Evolutionary conservation across 2,329 filamentous ascomycete genomes (phyloP).

Genomic region (Incumbomyces delicatus): DNA sequence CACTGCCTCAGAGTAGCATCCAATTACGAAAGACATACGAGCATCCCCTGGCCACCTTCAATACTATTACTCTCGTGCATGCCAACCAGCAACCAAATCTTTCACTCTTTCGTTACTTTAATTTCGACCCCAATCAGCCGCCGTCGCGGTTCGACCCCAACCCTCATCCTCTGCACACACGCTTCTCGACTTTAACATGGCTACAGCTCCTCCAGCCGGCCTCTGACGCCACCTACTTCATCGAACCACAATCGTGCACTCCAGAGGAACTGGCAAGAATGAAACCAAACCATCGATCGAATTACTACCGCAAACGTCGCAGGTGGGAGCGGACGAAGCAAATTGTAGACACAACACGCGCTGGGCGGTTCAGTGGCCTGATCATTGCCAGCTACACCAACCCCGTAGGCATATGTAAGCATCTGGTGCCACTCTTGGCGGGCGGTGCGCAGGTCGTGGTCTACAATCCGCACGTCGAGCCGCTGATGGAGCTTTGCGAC

Average conservation of each 20-base stretch:
- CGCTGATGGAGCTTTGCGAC: slow-evolving; percentile 67
- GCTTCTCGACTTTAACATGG: slow-evolving; percentile 81
- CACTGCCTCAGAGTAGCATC: slow-evolving; percentile 18
- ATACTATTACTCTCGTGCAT: slow-evolving; percentile 73
- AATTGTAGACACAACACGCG: slow-evolving; percentile 64
- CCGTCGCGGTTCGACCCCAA: slow-evolving; percentile 37
- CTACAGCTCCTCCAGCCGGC: slow-evolving; percentile 75
- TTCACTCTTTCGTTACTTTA: slow-evolving; percentile 78
- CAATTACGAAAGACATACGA: slow-evolving; percentile 20
- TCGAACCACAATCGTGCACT: slow-evolving; percentile 51
- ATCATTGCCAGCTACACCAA: slow-evolving; percentile 78
- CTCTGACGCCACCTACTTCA: slow-evolving; percentile 62
- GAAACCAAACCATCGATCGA: slow-evolving; percentile 74
- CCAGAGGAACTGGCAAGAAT: slow-evolving; percentile 55
- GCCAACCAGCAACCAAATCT: slow-evolving; percentile 79
- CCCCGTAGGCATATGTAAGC: slow-evolving; percentile 61
- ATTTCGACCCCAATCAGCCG: slow-evolving; percentile 56
- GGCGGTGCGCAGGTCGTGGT: slow-evolving; percentile 79
- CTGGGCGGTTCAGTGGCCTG: slow-evolving; percentile 72
- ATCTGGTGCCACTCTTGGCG: slow-evolving; percentile 67
- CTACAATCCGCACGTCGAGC: slow-evolving; percentile 72
- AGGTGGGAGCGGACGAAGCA: slow-evolving; percentile 65
- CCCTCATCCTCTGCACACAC: slow-evolving; percentile 69
- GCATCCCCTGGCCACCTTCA: slow-evolving; percentile 50
- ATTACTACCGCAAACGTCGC: slow-evolving; percentile 80